These are phyloP conservation scores for Dichotomopilus funicola DNA, from an alignment of 2,329 filamentous ascomycete species.

Conservation along the genomic window DNA sequence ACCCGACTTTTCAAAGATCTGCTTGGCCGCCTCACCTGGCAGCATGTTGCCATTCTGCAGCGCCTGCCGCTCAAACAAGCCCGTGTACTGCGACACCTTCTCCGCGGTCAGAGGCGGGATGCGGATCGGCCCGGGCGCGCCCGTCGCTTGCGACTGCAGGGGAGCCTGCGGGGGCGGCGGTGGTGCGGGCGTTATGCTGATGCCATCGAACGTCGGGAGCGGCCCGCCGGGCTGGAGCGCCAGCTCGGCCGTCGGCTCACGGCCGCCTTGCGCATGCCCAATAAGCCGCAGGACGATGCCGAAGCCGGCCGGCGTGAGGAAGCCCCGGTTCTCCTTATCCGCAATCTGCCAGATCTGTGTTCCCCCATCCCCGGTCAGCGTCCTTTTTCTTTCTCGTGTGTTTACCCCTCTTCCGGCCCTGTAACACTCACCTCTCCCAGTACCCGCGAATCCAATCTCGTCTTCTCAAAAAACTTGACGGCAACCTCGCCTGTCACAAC, in stretches of 20 bases:
- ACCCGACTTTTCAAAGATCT: conserved; percentile 90
- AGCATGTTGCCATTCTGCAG: conserved; percentile 66
- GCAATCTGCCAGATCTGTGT: conserved; percentile 96
- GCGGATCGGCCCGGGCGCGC: conserved; percentile 63
- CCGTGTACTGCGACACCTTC: conserved; percentile 81
- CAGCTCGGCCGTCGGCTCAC: conserved; percentile 72
- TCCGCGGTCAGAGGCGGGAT: conserved; percentile 84
- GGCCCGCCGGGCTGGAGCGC: conserved; percentile 73
- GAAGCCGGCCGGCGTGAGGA: conserved; percentile 88
- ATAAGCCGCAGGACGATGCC: conserved; percentile 89
- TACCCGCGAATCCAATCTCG: conserved; percentile 74
- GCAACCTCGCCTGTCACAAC: conserved; percentile 95
- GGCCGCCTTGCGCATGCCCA: conserved; percentile 85
- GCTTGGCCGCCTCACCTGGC: conserved; percentile 78
- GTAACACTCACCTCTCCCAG: conserved; percentile 70
- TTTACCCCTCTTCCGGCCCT: not conserved
- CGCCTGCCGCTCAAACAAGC: conserved; percentile 85
- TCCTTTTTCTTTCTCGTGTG: not conserved
- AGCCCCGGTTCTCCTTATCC: conserved; percentile 90
- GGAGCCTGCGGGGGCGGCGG: conserved; percentile 41
- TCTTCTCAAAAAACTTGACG: conserved; percentile 97
- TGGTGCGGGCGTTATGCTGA: conserved; percentile 37
- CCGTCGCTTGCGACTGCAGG: conserved; percentile 51
- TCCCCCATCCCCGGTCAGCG: too few species aligned
- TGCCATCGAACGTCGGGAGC: conserved; percentile 85